Base-by-base conservation (phyloP, 192 early-diverging fungal species). In the Podila epicladia region DNA sequence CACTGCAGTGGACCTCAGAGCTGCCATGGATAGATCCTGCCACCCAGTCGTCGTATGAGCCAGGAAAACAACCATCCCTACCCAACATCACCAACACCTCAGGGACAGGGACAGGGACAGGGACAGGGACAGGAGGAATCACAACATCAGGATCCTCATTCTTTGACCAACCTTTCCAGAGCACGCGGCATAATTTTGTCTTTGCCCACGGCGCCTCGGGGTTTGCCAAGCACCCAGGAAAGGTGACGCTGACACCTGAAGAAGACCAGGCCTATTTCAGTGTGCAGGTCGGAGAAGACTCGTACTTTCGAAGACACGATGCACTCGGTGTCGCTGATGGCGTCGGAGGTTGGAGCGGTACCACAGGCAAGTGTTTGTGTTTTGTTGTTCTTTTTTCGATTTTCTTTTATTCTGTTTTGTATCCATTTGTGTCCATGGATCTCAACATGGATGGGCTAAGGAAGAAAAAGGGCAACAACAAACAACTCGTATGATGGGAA, bases 251-350 rank as follows among this genome's bases (percentile, higher is more conserved):
- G n/a, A 69, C 62, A 5, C 75, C 71, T 22, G 77, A 80, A 58
- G 77, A 80, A 55, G 86, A 87, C 24, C 86, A 73, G 65, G 83
- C 89, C 65, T 89, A 93, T 73, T 84, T 83, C 28, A 92, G 87
- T 74, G 71, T 90, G 19, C 89, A 90, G 58, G 93, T 93, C 32
- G 98, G 98, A 31, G 97, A 99, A 83, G 98, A 99, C 76, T 94
- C 96, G 6, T 99, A 95, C 77, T 99, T 99, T 74, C 76, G 85
- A 60, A 88, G 97, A 64, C 73, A 89, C 26, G 96, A 99, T 74
- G 90, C 94, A 4, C 72, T 99, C 24, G 96, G 97, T 20, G 96
- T 98, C 7, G 95, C 96, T 8, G 96, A 97, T 72, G 98, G 98
- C 6, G 97, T 99, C 12, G 97, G 98, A 33, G 97, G 97, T 31